A percentile compares a stretch with the other conserved stretches of the same genome.
Conservation (phyloP, 78 protist genomes). For the Corallochytrium limacisporum region DNA sequence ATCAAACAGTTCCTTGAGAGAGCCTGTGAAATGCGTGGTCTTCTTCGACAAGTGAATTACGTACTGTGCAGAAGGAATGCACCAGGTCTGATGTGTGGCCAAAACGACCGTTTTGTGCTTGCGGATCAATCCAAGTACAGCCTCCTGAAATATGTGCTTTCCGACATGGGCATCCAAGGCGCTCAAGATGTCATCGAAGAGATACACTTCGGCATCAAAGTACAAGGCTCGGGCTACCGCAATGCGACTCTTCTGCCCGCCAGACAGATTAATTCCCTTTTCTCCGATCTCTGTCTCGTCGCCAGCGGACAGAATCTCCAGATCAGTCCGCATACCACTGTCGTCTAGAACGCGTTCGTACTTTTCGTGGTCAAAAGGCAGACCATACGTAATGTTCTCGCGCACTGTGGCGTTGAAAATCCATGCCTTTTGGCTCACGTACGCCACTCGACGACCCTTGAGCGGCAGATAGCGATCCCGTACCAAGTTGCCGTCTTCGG, state of each 20-base stretch:
- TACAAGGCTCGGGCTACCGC: constrained; percentile 66
- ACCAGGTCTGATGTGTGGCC: constrained; percentile 56
- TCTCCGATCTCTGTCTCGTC: constrained; percentile 57
- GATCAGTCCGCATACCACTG: constrained; percentile 13
- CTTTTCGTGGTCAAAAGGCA: constrained; percentile 1
- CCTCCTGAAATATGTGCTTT: constrained; percentile 31
- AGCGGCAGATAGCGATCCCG: too few species aligned
- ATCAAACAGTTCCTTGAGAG: too few species aligned
- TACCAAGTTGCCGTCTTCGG: constrained; percentile 47
- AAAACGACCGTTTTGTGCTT: constrained; percentile 62
- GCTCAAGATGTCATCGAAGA: constrained; percentile 66
- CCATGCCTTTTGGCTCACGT: constrained; percentile 30
- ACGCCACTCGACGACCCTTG: not conserved
- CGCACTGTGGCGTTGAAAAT: constrained; percentile 7
- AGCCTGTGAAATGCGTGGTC: too few species aligned
- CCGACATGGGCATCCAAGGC: constrained; percentile 78
- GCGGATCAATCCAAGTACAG: too few species aligned
- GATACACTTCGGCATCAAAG: constrained; percentile 46
- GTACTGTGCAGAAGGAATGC: too few species aligned
- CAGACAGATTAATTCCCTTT: constrained; percentile 46
- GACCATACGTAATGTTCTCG: constrained; percentile 37
- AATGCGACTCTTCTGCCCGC: constrained; percentile 57
- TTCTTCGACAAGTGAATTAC: too few species aligned
- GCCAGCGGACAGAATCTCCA: not conserved
- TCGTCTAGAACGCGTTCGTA: constrained; percentile 10